These are phyloP conservation scores for Xerocomellus amylosporus DNA, from an alignment of 768 basidiomycete genomes.

Conservation along the genomic window DNA sequence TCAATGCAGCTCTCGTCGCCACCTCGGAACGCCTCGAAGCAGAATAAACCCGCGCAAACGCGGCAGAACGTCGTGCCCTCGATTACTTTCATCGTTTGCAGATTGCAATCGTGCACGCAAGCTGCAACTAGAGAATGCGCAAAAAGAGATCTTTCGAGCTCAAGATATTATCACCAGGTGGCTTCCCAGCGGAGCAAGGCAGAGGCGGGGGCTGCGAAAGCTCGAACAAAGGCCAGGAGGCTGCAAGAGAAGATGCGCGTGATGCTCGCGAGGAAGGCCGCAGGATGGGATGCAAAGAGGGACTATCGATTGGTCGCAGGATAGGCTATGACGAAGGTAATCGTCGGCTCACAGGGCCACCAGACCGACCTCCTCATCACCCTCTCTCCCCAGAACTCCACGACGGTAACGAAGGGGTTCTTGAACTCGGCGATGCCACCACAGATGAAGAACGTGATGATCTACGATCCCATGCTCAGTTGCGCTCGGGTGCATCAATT, in stretches of 20 bases:
- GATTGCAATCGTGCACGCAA: conserved; percentile 39
- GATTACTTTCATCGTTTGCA: conserved; percentile 44
- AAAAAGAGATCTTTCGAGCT: conserved; percentile 42
- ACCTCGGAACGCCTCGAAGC: conserved; percentile 36
- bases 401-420: conserved; percentile 13
- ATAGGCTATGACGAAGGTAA: conserved; percentile 31
- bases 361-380: conserved; percentile 11
- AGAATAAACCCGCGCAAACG: conserved; percentile 42
- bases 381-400: conserved; percentile 11
- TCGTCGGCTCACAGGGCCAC: conserved; percentile 8
- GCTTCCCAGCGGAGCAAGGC: conserved; percentile 43
- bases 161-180: conserved; percentile 42
- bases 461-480: conserved; percentile 8
- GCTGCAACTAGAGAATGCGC: conserved; percentile 43
- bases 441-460: conserved; percentile 25
- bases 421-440: conserved; percentile 10
- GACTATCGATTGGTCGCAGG: conserved; percentile 34
- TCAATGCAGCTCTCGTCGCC: conserved; percentile 27
- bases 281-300: conserved; percentile 40
- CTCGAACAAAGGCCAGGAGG: conserved; percentile 43
- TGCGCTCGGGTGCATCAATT: conserved; percentile 16
- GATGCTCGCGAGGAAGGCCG: conserved; percentile 44
- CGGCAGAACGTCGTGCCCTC: conserved; percentile 46
- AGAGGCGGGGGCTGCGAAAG: conserved; percentile 44
- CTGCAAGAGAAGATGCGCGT: conserved; percentile 42